Evolutionary conservation across 768 basidiomycete genomes (phyloP).

Genomic region (Cubamyces sp.): DNA sequence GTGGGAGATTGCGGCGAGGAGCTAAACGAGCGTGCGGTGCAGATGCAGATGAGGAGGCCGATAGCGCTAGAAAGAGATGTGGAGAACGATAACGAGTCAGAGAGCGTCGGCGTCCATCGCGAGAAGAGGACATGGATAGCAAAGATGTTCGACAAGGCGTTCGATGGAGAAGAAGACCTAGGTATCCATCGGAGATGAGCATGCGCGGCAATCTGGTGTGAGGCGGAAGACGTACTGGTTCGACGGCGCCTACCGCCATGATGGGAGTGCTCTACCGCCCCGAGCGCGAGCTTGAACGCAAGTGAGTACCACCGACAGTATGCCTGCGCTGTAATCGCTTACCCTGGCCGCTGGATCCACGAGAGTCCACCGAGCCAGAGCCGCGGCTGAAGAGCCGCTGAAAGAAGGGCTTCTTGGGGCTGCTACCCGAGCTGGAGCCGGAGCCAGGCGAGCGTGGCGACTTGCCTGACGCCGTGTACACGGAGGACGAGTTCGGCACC

Average conservation of each 20-base stretch:
- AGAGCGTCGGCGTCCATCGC: not conserved
- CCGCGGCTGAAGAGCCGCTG: conserved; percentile 54
- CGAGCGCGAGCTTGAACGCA: conserved; percentile 21
- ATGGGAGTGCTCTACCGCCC: conserved; percentile 14
- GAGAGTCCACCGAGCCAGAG: conserved; percentile 29
- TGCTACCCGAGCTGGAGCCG: conserved; percentile 31
- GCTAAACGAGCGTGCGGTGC: conserved; percentile 8
- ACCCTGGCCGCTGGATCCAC: conserved; percentile 28
- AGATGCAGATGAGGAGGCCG: not conserved
- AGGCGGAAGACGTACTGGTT: conserved; percentile 1
- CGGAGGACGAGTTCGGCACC: conserved; percentile 51
- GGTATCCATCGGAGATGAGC: too few species aligned
- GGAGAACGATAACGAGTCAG: not conserved
- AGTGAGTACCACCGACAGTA: conserved; percentile 26
- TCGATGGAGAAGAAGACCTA: too few species aligned
- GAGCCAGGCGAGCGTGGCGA: conserved; percentile 57
- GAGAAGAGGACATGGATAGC: not conserved
- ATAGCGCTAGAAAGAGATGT: not conserved
- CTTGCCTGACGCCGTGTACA: conserved; percentile 56
- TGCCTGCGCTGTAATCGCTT: conserved; percentile 28
- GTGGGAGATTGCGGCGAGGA: not conserved
- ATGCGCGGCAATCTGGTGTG: too few species aligned
- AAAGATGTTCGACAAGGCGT: too few species aligned
- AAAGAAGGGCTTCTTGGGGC: conserved; percentile 61
- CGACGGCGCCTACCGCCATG: conserved; percentile 11